Evolutionary conservation across 805 yeast genomes (phyloP), one percentile per base, ranked within the genome.

Genomic region (Ogataea paradorogensis): DNA sequence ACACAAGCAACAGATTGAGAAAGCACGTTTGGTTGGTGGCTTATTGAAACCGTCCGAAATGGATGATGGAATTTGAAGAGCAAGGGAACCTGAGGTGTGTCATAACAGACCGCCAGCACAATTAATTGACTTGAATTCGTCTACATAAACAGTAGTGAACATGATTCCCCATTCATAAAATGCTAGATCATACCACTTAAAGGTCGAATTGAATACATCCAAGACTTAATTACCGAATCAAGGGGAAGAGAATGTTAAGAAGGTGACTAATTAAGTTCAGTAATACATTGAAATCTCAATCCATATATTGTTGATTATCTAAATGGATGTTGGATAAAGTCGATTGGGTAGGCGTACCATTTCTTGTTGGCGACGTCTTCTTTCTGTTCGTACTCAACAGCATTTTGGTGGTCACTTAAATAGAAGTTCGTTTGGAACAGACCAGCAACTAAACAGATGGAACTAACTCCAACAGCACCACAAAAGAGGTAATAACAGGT

Each of bases 11-110:
- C 91, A 86, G 53, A 82, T 82, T 57, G 91, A 87, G 63, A 80
- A 76, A 53, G 96, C 95, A 37, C 70, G 84, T 51, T 80, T 78
- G 66, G 84, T 91, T 51, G 97, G 98, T 55, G 99, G 99, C 35
- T 73, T 91, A 61, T 70, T 93, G 58, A 91, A 89, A 63, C 99
- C 99, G 22, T 80, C 95, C 15, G 99, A 91, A 55, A 76, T 91
- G 78, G 96, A 33, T 39, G 42, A 39, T 26, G 38, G 29, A 18
- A 39, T 31, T 36, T 28, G 26, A 34, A 29, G 29, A 18, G 6
- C 20, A 18, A 18, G 20, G 20, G 20, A 18, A 18, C 4, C 20
- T 18, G 6, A 18, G 6, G 20, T 18, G 20, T 18, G 20, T 18
- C 20, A 18, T 18, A 4, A 18, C 6, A 5, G 20, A 6, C 20